Evolutionary conservation across 768 basidiomycete species (phyloP), one percentile per base, ranked within the genome.

Genomic region (Rickenella mellea): DNA sequence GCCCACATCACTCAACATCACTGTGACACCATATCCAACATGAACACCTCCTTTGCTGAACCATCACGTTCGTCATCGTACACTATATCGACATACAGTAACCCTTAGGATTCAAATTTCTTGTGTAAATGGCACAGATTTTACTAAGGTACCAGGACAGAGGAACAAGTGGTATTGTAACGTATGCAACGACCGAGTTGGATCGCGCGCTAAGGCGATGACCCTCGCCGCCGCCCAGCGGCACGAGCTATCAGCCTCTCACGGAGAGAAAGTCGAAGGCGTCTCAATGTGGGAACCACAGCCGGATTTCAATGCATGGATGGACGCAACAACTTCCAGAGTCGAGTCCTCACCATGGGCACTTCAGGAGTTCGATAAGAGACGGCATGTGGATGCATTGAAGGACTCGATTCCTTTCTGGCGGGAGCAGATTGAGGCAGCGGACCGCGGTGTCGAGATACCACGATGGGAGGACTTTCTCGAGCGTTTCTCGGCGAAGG

Each of bases 341-440:
- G n/a, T n/a, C n/a, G n/a, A n/a, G n/a, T n/a, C n/a, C n/a, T n/a
- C n/a, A n/a, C n/a, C n/a, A n/a, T 48, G 58, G 55, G 26, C 53
- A 54, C 6, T 51, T 60, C 52, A 51, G 2, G 48, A 52, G 29
- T 55, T 53, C 55, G 57, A 53, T 21, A 56, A 56, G 53, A 51
- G 59, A 21, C 48, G 50, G 5, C 64, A 60, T 37, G 64, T 74
- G n/a, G 73, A 75, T 45, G 62, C 68, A 9, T 63, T 73, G 19
- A 56, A 58, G 27, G 72, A 74, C 51, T 49, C 74, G 48, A 66
- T 78, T 26, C 68, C 69, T 3, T 77, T 75, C 54, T 78, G 76
- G 76, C 62, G 64, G 32, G 55, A 64, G 10, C 71, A 67, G 0
- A 58, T 78, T 5, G 59, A 65, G 36, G 73, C 70, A 1, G 74